Conservation (phyloP, 2,329 filamentous ascomycete species). For the Sordariomycetes sp. region DNA sequence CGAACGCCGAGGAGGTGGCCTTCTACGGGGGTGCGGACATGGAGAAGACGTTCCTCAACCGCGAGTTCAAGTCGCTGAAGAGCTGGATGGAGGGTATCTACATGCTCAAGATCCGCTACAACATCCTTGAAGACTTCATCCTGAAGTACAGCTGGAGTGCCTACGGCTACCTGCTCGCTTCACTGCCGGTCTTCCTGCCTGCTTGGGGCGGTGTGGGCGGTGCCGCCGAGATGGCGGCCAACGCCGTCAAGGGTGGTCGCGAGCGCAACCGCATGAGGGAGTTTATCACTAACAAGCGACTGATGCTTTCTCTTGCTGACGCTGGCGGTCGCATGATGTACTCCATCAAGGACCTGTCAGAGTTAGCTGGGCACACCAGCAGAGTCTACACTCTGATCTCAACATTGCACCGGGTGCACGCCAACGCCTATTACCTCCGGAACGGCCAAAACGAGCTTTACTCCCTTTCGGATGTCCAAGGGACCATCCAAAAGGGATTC, state of each 20-base stretch:
- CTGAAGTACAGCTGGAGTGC: slow-evolving; percentile 98
- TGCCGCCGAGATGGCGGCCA: slow-evolving; percentile 53
- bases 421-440: slow-evolving; percentile 71
- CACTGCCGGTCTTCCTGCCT: slow-evolving; percentile 86
- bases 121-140: slow-evolving; percentile 97
- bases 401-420: slow-evolving; percentile 87
- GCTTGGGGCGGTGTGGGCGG: slow-evolving; percentile 85
- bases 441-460: slow-evolving; percentile 67
- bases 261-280: slow-evolving; percentile 91
- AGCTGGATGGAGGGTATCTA: slow-evolving; percentile 99
- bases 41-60: slow-evolving; percentile 86
- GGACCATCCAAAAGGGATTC: slow-evolving; percentile 89
- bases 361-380: slow-evolving; percentile 91
- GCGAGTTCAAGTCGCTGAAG: slow-evolving; percentile 86
- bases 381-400: slow-evolving; percentile 93
- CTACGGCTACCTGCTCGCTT: slow-evolving; percentile 89
- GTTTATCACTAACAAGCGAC: slow-evolving; percentile 97
- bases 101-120: slow-evolving; percentile 94
- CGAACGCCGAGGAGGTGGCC: slow-evolving; percentile 94
- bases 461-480: slow-evolving; percentile 84
- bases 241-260: slow-evolving; percentile 42
- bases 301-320: slow-evolving; percentile 95
- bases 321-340: slow-evolving; percentile 99
- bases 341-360: slow-evolving; percentile 94
- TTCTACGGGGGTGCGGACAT: slow-evolving; percentile 96